Percentiles rank a stretch among this genome's conserved stretches.
Conservation (phyloP, 2,329 filamentous ascomycete species). For the Hypoxylon sp. region DNA sequence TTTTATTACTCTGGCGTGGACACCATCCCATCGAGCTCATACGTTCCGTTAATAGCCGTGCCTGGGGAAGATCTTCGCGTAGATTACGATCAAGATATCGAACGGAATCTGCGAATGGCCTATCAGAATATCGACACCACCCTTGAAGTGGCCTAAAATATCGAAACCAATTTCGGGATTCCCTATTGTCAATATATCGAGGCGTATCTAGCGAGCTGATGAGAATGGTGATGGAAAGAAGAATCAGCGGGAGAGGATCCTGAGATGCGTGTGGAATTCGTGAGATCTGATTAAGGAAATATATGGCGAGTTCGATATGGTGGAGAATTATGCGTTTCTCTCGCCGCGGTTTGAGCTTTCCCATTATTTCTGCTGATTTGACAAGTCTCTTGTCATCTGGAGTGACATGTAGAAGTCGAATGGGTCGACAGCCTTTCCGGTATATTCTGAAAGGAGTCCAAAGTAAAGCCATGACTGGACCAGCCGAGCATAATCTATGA, state of each 20-base stretch:
- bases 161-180: no score
- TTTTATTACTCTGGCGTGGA: neutral
- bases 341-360: no score
- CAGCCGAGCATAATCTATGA: neutral
- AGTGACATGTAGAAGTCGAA: neutral
- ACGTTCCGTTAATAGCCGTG: neutral
- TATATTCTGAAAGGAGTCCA: neutral
- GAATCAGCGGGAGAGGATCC: neutral
- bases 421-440: neutral
- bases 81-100: no score
- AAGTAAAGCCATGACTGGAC: conserved; percentile 3
- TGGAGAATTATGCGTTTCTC: no score
- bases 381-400: conserved; percentile 1
- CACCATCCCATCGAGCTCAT: conserved; percentile 5
- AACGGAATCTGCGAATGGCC: no score
- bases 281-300: neutral
- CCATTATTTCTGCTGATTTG: no score
- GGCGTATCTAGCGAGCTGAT: conserved; percentile 1
- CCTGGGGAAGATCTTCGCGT: neutral
- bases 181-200: no score
- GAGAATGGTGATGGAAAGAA: neutral
- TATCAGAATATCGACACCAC: no score
- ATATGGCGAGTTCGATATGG: no score
- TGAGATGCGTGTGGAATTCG: neutral
- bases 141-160: no score